Evolutionary conservation across 495 filamentous ascomycete genomes (phyloP).

Genomic region (Penicillium cataractarum): DNA sequence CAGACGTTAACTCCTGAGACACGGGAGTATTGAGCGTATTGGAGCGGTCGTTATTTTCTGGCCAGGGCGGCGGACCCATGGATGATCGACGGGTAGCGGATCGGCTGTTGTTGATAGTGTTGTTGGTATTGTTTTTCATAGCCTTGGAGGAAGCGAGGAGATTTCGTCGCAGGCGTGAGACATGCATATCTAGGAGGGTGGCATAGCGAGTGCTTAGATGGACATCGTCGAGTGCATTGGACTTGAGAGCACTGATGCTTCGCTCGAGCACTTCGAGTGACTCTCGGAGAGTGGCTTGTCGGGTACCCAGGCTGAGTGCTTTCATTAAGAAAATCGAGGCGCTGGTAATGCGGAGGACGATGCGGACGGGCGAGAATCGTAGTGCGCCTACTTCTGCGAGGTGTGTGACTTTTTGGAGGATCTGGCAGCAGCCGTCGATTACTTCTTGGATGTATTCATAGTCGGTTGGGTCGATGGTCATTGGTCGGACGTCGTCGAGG

Average conservation of each 20-base stretch:
- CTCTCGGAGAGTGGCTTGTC: constrained; percentile 51
- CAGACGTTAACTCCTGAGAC: constrained; percentile 35
- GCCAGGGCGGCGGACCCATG: constrained; percentile 37
- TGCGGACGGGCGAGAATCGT: constrained; percentile 55
- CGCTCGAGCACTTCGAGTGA: constrained; percentile 53
- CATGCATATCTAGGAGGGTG: constrained; percentile 52
- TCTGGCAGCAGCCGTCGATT: constrained; percentile 56
- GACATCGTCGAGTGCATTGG: constrained; percentile 56
- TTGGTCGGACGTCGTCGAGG: constrained; percentile 42
- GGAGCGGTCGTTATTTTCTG: constrained; percentile 28
- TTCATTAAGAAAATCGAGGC: constrained; percentile 59
- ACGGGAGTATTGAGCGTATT: constrained; percentile 27
- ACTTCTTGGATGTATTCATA: constrained; percentile 61
- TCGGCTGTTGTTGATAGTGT: constrained; percentile 16
- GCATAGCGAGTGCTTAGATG: constrained; percentile 57
- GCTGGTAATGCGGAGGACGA: constrained; percentile 55
- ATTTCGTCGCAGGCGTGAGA: constrained; percentile 48
- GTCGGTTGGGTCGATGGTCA: constrained; percentile 56
- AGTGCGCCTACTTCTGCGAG: constrained; percentile 46
- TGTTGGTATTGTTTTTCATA: constrained; percentile 17
- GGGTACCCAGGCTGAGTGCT: constrained; percentile 53
- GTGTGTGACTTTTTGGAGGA: constrained; percentile 50
- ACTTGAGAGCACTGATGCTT: constrained; percentile 51
- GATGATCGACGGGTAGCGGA: constrained; percentile 32
- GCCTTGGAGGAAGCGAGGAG: constrained; percentile 43